Percentiles rank a stretch among this genome's conserved stretches.
These are phyloP conservation scores for Porcisia deanei DNA, from an alignment of 208 protist genomes.

Conservation along the genomic window DNA sequence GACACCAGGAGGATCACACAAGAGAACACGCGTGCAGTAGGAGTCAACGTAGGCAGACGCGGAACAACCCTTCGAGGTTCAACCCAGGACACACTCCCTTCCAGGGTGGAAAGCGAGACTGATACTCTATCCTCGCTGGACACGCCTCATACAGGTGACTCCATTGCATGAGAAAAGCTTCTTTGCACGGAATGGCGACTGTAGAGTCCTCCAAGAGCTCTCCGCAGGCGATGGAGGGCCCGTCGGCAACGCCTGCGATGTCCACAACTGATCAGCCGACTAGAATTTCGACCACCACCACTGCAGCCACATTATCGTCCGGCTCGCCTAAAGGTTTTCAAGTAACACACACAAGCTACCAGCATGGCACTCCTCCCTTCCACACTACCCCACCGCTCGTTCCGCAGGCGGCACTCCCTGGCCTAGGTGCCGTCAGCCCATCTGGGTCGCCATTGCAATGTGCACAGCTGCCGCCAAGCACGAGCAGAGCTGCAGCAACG, in stretches of 20 bases:
- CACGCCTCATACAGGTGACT: too few species aligned
- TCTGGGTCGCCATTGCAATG: slow-evolving; percentile 7
- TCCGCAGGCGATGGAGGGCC: background rate
- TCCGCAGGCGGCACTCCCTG: slow-evolving; percentile 17
- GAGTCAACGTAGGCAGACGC: background rate
- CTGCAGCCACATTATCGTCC: background rate
- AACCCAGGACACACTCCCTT: background rate
- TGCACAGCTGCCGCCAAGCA: slow-evolving; percentile 6
- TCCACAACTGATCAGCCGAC: background rate
- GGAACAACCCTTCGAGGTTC: background rate
- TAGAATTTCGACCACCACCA: background rate
- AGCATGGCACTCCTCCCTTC: slow-evolving; percentile 19
- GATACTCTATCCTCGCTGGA: background rate
- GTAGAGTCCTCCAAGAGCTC: background rate
- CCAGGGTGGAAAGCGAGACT: background rate
- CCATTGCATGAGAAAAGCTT: background rate
- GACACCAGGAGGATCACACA: background rate
- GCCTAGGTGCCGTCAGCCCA: background rate
- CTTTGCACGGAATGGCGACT: slow-evolving; percentile 3
- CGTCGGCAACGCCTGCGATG: background rate
- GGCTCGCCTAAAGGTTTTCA: slow-evolving; percentile 22
- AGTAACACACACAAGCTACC: slow-evolving; percentile 40
- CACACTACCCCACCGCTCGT: slow-evolving; percentile 9
- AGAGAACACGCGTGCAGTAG: background rate
- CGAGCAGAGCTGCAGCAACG: background rate